Evolutionary conservation across 1,284 basidiomycete species (phyloP), one percentile per base, ranked within the genome.

Genomic region (Sporisorium reilianum): DNA sequence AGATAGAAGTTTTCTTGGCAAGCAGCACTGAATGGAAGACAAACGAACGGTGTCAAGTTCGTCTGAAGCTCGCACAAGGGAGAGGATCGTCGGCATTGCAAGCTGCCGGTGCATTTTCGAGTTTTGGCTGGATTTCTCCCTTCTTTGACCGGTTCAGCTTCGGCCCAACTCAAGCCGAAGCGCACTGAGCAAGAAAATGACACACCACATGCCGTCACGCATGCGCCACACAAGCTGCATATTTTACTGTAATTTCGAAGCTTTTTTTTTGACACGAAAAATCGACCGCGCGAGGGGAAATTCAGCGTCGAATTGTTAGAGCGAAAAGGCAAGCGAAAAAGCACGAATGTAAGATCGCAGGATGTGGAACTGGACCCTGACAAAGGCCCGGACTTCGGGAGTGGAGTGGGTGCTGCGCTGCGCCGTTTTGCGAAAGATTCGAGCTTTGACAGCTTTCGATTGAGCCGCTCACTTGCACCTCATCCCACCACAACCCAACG

Each of bases 371-470:
- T 46, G 45, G 45, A 46, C 45, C 45, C 45, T 46, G 25, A 28
- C n/a, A 11, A 38, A 38, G 36, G 36, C 12, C 14, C 23, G 45
- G 45, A 11, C 10, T 46, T 46, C 45, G 45, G 45, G 18, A 28
- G 45, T 14, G n/a, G n/a, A n/a, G n/a, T n/a, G n/a, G 25, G 16
- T n/a, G 26, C 23, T 23, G 25, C 26, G 45, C 45, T 28, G 45
- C 25, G 44, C 44, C 44, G 6, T n/a, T 26, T 11, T 23, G 44
- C 44, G 7, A 26, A 46, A 46, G 45, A 46, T 28, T 46, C 25
- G 25, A 46, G 16, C 45, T 46, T 28, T 46, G 45, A 46, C 45
- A 46, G 45, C 26, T 46, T 46, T 46, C 26, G 8, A 10, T 46
- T 26, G 18, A 6, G 12, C 16, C 45, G 12, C 45, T 28, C 14